phyloP scores from a whole-genome alignment of 768 basidiomycete species.

The Crucibulum laeve region DNA sequence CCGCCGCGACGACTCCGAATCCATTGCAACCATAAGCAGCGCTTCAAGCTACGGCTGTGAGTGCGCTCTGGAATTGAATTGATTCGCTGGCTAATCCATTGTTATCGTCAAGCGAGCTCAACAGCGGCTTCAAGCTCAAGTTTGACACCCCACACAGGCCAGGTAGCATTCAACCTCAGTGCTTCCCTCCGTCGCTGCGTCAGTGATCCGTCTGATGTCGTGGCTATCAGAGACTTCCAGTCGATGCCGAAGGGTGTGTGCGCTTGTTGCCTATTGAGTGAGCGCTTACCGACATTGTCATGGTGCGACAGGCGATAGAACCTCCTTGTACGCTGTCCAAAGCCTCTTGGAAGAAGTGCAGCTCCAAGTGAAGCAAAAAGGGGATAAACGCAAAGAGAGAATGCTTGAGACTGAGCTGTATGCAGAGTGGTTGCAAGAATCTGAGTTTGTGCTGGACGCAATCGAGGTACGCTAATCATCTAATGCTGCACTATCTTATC shows the following conservation, averaged over 20 bases:
- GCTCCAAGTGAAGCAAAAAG: constrained; percentile 22
- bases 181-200: too few relatives aligned
- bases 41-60: constrained; percentile 3
- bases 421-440: constrained; percentile 34
- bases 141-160: too few relatives aligned
- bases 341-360: constrained; percentile 28
- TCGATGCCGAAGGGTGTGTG: constrained; percentile 13
- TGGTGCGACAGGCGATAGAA: constrained; percentile 11
- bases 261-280: neutral
- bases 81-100: neutral
- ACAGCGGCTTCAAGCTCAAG: too few relatives aligned
- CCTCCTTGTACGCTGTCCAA: constrained; percentile 18
- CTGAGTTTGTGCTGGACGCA: constrained; percentile 31
- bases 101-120: too few relatives aligned
- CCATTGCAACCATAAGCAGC: constrained; percentile 12
- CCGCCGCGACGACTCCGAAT: constrained; percentile 8
- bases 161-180: too few relatives aligned
- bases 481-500: neutral
- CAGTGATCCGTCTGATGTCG: too few relatives aligned
- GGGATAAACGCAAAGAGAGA: constrained; percentile 19
- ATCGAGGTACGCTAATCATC: constrained; percentile 25
- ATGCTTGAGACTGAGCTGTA: constrained; percentile 40
- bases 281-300: neutral
- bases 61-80: constrained; percentile 4
- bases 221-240: too few relatives aligned